Evolutionary conservation across 352 stramenopile species (phyloP).

Genomic region (Peronospora destructor): DNA sequence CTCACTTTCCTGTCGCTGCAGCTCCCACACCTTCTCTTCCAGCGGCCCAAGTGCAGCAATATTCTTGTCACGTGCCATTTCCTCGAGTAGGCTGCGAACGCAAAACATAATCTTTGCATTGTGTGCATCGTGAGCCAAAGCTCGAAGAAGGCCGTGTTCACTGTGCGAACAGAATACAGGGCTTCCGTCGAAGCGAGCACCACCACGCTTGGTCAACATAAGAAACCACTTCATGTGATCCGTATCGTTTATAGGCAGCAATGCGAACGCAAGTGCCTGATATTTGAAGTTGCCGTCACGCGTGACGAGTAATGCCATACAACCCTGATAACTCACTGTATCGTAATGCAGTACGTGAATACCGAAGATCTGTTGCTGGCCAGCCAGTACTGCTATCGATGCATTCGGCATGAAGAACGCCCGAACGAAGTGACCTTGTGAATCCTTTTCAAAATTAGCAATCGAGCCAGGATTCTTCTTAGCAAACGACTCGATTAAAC

Average conservation of each 20-base stretch:
- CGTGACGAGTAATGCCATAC: conserved; percentile 48
- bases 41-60: conserved; percentile 54
- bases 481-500: conserved; percentile 57
- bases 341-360: conserved; percentile 70
- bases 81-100: conserved; percentile 53
- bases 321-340: conserved; percentile 63
- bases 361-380: conserved; percentile 60
- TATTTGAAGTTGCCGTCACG: conserved; percentile 66
- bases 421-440: conserved; percentile 57
- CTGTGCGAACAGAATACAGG: conserved; percentile 58
- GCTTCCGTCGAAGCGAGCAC: conserved; percentile 39
- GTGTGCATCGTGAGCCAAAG: conserved; percentile 40
- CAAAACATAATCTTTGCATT: conserved; percentile 70
- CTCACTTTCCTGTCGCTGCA: conserved; percentile 53
- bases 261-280: conserved; percentile 59
- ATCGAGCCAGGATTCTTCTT: conserved; percentile 67
- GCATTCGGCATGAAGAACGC: conserved; percentile 63
- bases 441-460: conserved; percentile 54
- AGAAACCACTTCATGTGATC: conserved; percentile 79
- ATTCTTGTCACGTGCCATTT: conserved; percentile 70
- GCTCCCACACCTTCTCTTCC: conserved; percentile 57
- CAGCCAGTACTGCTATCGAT: conserved; percentile 36
- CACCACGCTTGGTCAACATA: conserved; percentile 39
- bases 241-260: conserved; percentile 55
- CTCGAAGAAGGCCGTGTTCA: conserved; percentile 51